These are phyloP conservation scores for Tympanopsis confertula DNA, from an alignment of 2,329 filamentous ascomycete genomes.

Conservation along the genomic window DNA sequence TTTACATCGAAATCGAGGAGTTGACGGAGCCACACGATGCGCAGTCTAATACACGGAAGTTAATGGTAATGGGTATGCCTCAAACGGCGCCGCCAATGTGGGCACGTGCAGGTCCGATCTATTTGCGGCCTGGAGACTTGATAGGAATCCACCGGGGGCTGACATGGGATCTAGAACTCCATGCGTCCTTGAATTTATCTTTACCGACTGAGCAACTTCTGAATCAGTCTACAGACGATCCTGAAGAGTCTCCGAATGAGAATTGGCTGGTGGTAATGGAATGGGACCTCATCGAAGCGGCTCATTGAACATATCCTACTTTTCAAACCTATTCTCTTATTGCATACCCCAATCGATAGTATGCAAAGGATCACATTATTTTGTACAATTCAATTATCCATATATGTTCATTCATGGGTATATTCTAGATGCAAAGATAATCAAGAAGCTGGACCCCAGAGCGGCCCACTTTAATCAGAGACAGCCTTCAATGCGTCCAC, in stretches of 20 bases:
- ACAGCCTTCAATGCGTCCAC: conserved; percentile 1
- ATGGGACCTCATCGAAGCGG: conserved; percentile 15
- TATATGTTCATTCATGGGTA: not conserved
- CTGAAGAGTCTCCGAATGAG: conserved; percentile 3
- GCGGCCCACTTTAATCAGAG: not conserved
- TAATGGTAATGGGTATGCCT: not conserved
- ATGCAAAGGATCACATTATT: not conserved
- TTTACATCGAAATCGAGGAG: not conserved
- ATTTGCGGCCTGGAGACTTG: not conserved
- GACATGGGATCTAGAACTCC: conserved; percentile 17
- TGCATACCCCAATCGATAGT: not conserved
- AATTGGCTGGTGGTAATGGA: conserved; percentile 23
- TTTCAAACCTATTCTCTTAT: not conserved
- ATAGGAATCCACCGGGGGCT: conserved; percentile 18
- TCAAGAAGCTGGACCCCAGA: not conserved
- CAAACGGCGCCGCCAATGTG: not conserved
- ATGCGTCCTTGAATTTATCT: not conserved
- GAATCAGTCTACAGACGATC: not conserved
- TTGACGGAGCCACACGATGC: not conserved
- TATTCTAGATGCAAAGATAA: not conserved
- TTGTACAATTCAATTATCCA: not conserved
- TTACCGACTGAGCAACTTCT: not conserved
- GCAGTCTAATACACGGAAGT: not conserved
- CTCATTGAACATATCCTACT: too few species aligned
- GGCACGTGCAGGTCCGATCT: not conserved